Conservation (phyloP, 371 early-diverging fungal genomes). For the Batrachochytrium dendrobatidis region DNA sequence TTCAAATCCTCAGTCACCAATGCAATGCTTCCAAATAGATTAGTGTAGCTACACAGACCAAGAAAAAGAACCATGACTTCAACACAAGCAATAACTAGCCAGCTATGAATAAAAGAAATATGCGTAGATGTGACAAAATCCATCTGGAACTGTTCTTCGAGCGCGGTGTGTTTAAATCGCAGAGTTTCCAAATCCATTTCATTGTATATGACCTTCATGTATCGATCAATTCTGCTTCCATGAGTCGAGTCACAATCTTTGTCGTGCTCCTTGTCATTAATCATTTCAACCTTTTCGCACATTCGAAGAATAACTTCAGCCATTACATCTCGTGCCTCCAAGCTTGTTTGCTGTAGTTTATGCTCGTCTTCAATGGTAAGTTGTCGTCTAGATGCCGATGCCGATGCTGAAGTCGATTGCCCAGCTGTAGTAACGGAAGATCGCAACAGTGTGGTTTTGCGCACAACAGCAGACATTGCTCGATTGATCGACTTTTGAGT, state of each 20-base stretch:
- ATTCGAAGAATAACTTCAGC: constrained; percentile 17
- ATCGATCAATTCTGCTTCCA: too few relatives aligned
- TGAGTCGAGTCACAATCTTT: too few relatives aligned
- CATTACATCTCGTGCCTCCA: constrained; percentile 11
- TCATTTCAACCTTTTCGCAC: constrained; percentile 9
- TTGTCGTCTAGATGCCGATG: neutral
- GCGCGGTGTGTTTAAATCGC: constrained; percentile 12
- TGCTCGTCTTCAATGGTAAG: neutral
- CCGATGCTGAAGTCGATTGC: too few relatives aligned
- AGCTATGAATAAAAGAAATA: constrained; percentile 10
- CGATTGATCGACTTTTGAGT: too few relatives aligned
- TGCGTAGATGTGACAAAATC: constrained; percentile 18
- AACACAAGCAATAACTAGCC: constrained; percentile 13
- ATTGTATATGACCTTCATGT: constrained; percentile 18
- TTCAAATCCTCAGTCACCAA: neutral
- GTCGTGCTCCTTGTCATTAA: neutral
- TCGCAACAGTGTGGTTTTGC: too few relatives aligned
- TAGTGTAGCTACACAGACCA: constrained; percentile 7
- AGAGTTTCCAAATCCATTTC: constrained; percentile 14
- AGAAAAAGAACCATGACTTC: constrained; percentile 20
- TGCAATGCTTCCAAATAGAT: neutral
- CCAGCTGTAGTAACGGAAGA: too few relatives aligned
- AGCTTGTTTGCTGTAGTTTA: neutral
- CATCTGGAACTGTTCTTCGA: constrained; percentile 20
- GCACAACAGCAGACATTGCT: too few relatives aligned